Conservation (phyloP, 495 filamentous ascomycete genomes). For the Peziza echinospora region DNA sequence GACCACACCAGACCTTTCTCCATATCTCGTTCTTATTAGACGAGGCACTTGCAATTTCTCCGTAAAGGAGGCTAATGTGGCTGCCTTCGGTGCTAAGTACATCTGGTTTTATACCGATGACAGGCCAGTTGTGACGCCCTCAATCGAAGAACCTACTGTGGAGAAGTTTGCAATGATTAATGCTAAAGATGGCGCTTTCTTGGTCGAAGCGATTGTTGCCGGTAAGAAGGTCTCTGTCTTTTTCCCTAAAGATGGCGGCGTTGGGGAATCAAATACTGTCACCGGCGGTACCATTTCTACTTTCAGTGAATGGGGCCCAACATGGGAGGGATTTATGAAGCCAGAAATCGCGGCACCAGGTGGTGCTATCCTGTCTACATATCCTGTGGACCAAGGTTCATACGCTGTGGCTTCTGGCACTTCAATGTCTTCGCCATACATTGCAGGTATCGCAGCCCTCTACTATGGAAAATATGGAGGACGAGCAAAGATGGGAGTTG, state of each 20-base stretch:
- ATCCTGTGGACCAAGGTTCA: conserved; percentile 26
- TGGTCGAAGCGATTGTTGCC: conserved; percentile 25
- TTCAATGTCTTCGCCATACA: conserved; percentile 34
- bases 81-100: conserved; percentile 32
- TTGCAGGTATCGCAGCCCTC: conserved; percentile 33
- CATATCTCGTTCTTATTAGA: conserved; percentile 32
- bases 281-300: conserved; percentile 27
- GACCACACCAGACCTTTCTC: conserved; percentile 28
- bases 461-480: conserved; percentile 27
- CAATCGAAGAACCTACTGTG: conserved; percentile 6
- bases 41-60: conserved; percentile 31
- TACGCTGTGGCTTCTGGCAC: conserved; percentile 29
- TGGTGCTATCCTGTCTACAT: conserved; percentile 36
- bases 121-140: conserved; percentile 12
- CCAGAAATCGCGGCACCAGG: conserved; percentile 33
- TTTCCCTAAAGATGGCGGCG: conserved; percentile 11
- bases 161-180: conserved; percentile 17
- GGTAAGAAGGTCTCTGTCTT: conserved; percentile 24
- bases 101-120: conserved; percentile 30
- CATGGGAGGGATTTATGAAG: conserved; percentile 32
- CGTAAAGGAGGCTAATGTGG: conserved; percentile 29
- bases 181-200: conserved; percentile 26
- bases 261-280: conserved; percentile 15
- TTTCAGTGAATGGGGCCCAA: conserved; percentile 36
- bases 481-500: conserved; percentile 20